A percentile compares a stretch with the other conserved stretches of the same genome.
These are phyloP conservation scores for Pythium angustatum DNA, from an alignment of 352 stramenopile species.

Conservation along the genomic window DNA sequence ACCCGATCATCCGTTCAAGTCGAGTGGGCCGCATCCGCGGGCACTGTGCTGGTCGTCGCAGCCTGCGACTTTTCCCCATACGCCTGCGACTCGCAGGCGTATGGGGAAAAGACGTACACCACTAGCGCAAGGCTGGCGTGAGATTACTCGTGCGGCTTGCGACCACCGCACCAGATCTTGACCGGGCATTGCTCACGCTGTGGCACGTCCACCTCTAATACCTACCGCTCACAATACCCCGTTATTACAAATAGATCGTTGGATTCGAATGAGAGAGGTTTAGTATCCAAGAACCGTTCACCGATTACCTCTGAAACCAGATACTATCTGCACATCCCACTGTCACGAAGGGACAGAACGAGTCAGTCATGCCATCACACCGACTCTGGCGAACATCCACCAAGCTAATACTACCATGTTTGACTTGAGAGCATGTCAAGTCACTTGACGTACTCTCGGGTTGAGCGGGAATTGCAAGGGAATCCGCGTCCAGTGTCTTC, in stretches of 20 bases:
- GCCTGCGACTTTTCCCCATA: too few species aligned
- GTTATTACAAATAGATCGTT: not conserved
- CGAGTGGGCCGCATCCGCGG: not conserved
- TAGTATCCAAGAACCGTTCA: not conserved
- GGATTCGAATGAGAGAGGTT: not conserved
- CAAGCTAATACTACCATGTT: too few species aligned
- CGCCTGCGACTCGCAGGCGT: not conserved
- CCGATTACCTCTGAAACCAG: not conserved
- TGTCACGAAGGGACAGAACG: constrained; percentile 15
- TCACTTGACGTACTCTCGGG: too few species aligned
- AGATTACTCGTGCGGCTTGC: constrained; percentile 4
- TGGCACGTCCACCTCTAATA: not conserved
- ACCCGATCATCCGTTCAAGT: not conserved
- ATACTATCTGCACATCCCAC: not conserved
- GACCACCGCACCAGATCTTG: constrained; percentile 15
- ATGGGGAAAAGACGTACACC: not conserved
- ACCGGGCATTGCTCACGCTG: constrained; percentile 17
- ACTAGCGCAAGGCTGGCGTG: not conserved
- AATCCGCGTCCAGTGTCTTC: too few species aligned
- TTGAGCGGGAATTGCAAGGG: too few species aligned
- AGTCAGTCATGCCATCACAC: constrained; percentile 22
- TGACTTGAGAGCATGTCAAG: too few species aligned
- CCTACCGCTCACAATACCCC: not conserved
- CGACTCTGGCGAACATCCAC: constrained; percentile 16
- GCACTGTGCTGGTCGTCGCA: too few species aligned